Evolutionary conservation across 164 flowering plant genomes (phyloP).

Genomic region (Kingdonia uniflora): DNA sequence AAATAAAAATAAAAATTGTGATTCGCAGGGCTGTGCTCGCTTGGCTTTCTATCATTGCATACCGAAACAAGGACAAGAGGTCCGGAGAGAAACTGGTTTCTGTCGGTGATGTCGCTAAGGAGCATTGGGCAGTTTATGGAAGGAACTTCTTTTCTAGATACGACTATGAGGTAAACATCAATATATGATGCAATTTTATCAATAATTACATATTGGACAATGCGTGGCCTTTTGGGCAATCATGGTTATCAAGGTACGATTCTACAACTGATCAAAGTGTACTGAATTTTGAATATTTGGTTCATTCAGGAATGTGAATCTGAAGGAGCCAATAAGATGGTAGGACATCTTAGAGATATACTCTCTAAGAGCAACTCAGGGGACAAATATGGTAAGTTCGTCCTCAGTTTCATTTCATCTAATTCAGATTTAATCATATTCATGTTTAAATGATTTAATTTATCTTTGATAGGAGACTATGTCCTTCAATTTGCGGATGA

Average conservation of each 20-base stretch:
- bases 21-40: constrained; percentile 92
- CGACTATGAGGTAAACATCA: constrained; percentile 76
- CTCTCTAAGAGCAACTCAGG: constrained; percentile 68
- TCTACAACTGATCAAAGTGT: too few relatives aligned
- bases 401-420: not conserved
- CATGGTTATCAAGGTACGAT: too few relatives aligned
- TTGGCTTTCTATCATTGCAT: constrained; percentile 93
- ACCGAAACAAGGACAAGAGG: constrained; percentile 74
- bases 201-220: not conserved
- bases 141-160: constrained; percentile 97
- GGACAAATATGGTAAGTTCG: constrained; percentile 65
- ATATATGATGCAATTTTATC: not conserved
- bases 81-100: constrained; percentile 76
- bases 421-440: not conserved
- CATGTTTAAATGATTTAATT: not conserved
- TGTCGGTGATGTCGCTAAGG: constrained; percentile 79
- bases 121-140: constrained; percentile 95
- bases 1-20: too few relatives aligned
- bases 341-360: constrained; percentile 67
- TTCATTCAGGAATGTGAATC: constrained; percentile 84
- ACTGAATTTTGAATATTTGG: not conserved
- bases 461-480: constrained; percentile 47
- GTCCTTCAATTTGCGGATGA: constrained; percentile 88
- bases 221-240: too few relatives aligned
- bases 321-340: constrained; percentile 92